phyloP scores from a whole-genome alignment of 2,329 filamentous ascomycete genomes.

The Epichloe uncinata region DNA sequence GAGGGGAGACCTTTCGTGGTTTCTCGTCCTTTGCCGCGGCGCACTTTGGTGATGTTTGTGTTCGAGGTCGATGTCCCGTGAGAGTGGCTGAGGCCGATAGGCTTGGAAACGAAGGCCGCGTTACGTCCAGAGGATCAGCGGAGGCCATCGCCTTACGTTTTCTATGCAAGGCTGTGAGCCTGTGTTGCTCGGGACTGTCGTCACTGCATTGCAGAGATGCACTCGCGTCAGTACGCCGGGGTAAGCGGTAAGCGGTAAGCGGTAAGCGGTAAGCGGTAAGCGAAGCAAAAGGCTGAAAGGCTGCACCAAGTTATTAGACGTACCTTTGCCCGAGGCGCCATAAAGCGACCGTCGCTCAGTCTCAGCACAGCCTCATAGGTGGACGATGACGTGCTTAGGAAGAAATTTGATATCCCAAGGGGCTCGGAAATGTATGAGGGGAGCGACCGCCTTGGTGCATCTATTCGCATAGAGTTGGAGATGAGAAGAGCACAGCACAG shows the following conservation, averaged over 20 bases:
- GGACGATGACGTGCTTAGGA: neutral
- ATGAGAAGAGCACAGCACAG: neutral
- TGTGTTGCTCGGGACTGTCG: conserved; percentile 7
- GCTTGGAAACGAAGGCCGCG: conserved; percentile 7
- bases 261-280: no score
- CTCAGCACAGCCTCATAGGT: conserved; percentile 1
- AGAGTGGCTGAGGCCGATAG: conserved; percentile 1
- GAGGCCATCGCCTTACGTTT: conserved; percentile 11
- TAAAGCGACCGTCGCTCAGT: neutral
- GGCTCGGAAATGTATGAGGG: neutral
- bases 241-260: no score
- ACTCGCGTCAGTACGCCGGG: neutral
- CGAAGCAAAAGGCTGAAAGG: neutral
- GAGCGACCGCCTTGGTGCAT: neutral
- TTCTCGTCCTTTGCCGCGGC: conserved; percentile 3
- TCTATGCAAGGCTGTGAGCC: conserved; percentile 6
- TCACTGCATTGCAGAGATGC: neutral
- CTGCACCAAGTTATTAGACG: neutral
- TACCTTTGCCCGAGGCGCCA: conserved; percentile 2
- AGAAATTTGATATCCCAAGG: neutral
- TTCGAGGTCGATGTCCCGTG: neutral
- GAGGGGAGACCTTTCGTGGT: conserved; percentile 3
- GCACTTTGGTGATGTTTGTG: conserved; percentile 5
- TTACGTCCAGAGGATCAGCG: conserved; percentile 8
- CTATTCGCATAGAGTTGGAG: neutral